A percentile compares a stretch with the other conserved stretches of the same genome.
Conservation (phyloP, 768 basidiomycete genomes). For the Lyophyllum decastes region DNA sequence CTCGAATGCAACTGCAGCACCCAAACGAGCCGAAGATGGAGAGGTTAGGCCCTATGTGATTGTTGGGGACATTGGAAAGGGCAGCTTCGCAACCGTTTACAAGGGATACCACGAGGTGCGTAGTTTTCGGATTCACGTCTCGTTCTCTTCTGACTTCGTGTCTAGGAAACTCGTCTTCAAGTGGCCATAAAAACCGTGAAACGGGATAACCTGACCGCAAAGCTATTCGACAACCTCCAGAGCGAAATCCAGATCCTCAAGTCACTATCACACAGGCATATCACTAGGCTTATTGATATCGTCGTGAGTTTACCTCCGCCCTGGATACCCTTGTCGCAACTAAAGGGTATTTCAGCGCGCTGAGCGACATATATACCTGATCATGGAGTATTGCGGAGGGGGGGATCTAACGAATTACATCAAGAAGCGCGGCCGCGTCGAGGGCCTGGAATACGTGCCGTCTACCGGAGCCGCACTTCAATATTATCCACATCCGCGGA, state of each 20-base stretch:
- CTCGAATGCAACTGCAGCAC: not conserved
- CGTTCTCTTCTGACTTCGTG: not conserved
- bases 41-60: constrained; percentile 80
- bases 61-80: constrained; percentile 77
- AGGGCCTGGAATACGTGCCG: constrained; percentile 83
- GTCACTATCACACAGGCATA: constrained; percentile 87
- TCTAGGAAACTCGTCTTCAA: constrained; percentile 72
- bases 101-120: constrained; percentile 89
- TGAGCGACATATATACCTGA: constrained; percentile 83
- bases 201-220: constrained; percentile 82
- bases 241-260: constrained; percentile 98
- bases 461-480: constrained; percentile 66
- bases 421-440: constrained; percentile 94
- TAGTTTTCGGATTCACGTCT: not conserved
- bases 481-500: constrained; percentile 89
- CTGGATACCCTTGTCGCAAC: not conserved
- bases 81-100: constrained; percentile 95
- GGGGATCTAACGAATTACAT: constrained; percentile 97
- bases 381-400: constrained; percentile 97
- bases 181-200: constrained; percentile 97
- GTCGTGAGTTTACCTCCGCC: constrained; percentile 54
- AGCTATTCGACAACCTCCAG: constrained; percentile 96
- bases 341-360: constrained; percentile 48
- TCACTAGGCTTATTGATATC: constrained; percentile 91
- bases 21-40: constrained; percentile 52